phyloP scores from a whole-genome alignment of 1,284 basidiomycete species.

The Cronartium ribicola region DNA sequence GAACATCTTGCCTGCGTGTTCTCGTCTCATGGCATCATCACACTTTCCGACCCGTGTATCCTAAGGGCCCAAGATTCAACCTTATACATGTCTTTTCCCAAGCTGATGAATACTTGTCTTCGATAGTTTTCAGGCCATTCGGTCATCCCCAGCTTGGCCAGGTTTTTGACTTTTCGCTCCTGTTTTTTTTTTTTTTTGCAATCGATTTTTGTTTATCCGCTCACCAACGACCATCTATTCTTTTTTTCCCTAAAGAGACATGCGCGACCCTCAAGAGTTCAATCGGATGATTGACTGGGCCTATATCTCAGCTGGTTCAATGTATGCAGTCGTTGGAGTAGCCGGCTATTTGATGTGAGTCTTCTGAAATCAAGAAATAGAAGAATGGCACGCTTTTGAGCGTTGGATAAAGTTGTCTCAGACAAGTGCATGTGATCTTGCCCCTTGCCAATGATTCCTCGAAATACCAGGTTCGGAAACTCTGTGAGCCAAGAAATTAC shows the following conservation, averaged over 20 bases:
- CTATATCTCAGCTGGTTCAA: conserved; percentile 28
- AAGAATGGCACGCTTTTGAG: neutral
- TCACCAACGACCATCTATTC: too few relatives aligned
- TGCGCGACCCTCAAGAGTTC: conserved; percentile 36
- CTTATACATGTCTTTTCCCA: neutral
- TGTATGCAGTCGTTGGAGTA: conserved; percentile 28
- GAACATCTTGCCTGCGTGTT: neutral
- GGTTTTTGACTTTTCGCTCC: too few relatives aligned
- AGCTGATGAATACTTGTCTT: neutral
- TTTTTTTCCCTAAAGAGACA: conserved; percentile 2
- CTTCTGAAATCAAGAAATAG: neutral
- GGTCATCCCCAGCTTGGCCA: conserved; percentile 34
- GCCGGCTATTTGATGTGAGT: conserved; percentile 32
- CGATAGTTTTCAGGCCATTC: conserved; percentile 34
- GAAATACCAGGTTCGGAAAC: conserved; percentile 26
- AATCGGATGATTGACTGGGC: conserved; percentile 36
- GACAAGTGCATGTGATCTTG: neutral
- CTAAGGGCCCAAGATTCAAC: too few relatives aligned
- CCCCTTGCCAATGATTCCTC: too few relatives aligned
- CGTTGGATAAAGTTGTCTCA: too few relatives aligned
- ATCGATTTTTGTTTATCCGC: too few relatives aligned
- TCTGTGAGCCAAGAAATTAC: conserved; percentile 39
- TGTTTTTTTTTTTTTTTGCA: too few relatives aligned
- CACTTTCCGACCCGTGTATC: too few relatives aligned
- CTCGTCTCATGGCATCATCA: too few relatives aligned